Evolutionary conservation across 345 rosid species (phyloP).

Genomic region (Trapa incisa): DNA sequence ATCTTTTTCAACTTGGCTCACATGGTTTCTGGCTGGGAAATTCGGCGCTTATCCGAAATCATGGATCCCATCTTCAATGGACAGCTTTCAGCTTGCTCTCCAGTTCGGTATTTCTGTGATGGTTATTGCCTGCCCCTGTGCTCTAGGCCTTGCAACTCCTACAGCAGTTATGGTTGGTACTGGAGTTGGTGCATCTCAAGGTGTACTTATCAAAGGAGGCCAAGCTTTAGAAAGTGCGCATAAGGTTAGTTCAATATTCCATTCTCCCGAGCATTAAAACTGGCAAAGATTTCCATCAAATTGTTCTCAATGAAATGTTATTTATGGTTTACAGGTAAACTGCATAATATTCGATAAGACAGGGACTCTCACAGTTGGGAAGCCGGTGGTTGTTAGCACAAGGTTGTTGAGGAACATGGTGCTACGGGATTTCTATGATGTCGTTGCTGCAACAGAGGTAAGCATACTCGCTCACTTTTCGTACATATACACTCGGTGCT

Average conservation of each 20-base stretch:
- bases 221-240: conserved; percentile 85
- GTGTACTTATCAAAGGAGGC: conserved; percentile 88
- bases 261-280: neutral
- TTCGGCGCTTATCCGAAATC: conserved; percentile 67
- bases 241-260: conserved; percentile 30
- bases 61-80: conserved; percentile 95
- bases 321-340: conserved; percentile 32
- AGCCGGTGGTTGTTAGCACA: conserved; percentile 72
- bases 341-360: conserved; percentile 97
- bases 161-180: conserved; percentile 99
- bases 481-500: neutral
- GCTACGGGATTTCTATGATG: conserved; percentile 64
- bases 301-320: neutral
- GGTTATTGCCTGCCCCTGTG: conserved; percentile 99
- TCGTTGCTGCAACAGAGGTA: conserved; percentile 83
- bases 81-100: conserved; percentile 80
- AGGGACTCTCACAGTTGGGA: conserved; percentile 88
- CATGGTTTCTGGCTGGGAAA: conserved; percentile 83
- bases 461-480: neutral
- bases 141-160: conserved; percentile 94
- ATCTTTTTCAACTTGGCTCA: conserved; percentile 77
- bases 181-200: conserved; percentile 96
- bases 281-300: neutral
- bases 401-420: conserved; percentile 57
- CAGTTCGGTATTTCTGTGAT: conserved; percentile 98